Percentiles rank a stretch among this genome's conserved stretches.
phyloP scores from a whole-genome alignment of 768 basidiomycete species.

The Neoboletus subvelutipes region DNA sequence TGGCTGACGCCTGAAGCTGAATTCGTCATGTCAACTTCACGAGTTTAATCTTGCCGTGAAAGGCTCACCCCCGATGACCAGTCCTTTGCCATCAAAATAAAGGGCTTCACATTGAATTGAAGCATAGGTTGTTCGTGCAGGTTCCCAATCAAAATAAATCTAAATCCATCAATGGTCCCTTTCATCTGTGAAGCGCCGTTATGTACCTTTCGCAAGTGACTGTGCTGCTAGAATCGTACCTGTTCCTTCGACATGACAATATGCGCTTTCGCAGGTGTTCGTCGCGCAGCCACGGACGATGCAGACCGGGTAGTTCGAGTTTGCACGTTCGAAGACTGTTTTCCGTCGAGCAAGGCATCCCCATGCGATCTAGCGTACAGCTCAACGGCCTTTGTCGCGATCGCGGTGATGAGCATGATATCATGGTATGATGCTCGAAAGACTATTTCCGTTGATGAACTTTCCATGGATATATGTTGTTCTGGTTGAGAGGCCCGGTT shows the following conservation, averaged over 20 bases:
- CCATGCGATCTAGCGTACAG: slow-evolving; percentile 55
- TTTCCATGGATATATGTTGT: slow-evolving; percentile 79
- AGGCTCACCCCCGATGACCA: slow-evolving; percentile 85
- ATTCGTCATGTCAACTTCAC: slow-evolving; percentile 1
- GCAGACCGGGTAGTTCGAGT: slow-evolving; percentile 1
- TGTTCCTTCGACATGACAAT: slow-evolving; percentile 78
- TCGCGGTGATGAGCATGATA: slow-evolving; percentile 82
- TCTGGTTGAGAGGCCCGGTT: slow-evolving; percentile 68
- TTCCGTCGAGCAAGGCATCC: slow-evolving; percentile 6
- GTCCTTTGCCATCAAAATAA: slow-evolving; percentile 79
- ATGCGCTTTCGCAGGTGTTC: slow-evolving; percentile 36
- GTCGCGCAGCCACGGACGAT: slow-evolving; percentile 9
- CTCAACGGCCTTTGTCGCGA: slow-evolving; percentile 83
- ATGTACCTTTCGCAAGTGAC: neutral
- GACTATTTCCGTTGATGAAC: slow-evolving; percentile 78
- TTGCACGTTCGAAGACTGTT: slow-evolving; percentile 9
- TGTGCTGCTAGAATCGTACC: slow-evolving; percentile 42
- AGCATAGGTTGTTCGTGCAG: slow-evolving; percentile 93
- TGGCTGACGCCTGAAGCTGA: slow-evolving; percentile 82
- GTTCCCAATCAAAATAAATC: slow-evolving; percentile 91
- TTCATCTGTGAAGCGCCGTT: slow-evolving; percentile 55
- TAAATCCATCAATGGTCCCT: slow-evolving; percentile 87
- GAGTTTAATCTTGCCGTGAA: neutral
- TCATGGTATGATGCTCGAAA: slow-evolving; percentile 96
- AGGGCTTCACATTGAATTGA: slow-evolving; percentile 84